Evolutionary conservation across 1,284 basidiomycete genomes (phyloP).

Genomic region (Salmacisia buchloeana): DNA sequence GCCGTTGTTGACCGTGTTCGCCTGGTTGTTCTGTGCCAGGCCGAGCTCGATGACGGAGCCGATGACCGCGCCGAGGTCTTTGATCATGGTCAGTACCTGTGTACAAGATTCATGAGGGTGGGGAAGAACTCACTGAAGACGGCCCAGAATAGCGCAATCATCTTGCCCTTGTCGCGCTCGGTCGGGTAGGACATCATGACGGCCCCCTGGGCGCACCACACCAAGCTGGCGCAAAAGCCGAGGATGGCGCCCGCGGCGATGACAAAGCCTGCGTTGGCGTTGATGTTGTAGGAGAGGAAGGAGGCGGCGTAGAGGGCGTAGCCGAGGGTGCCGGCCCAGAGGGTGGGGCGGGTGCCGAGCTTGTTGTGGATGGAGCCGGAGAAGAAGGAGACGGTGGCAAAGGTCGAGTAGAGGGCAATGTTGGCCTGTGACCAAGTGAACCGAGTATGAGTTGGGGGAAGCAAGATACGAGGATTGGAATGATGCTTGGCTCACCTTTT

Average conservation of each 20-base stretch:
- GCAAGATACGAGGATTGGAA: background rate
- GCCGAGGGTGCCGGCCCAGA: conserved; percentile 62
- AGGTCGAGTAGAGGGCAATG: conserved; percentile 41
- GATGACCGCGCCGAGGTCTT: conserved; percentile 65
- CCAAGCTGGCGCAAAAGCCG: conserved; percentile 72
- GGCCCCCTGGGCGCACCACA: conserved; percentile 64
- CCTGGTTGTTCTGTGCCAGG: conserved; percentile 30
- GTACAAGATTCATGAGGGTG: background rate
- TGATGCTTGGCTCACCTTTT: background rate
- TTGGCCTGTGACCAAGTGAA: conserved; percentile 15
- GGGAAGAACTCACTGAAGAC: conserved; percentile 9
- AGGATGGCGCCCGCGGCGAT: conserved; percentile 73
- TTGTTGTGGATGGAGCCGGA: conserved; percentile 64
- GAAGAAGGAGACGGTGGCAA: conserved; percentile 51
- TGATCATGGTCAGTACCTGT: conserved; percentile 48
- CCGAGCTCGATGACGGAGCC: conserved; percentile 63
- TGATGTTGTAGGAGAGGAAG: conserved; percentile 56
- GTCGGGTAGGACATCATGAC: conserved; percentile 76
- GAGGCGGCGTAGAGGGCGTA: conserved; percentile 64
- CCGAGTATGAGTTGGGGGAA: background rate
- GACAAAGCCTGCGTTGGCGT: conserved; percentile 50
- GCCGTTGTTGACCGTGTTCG: conserved; percentile 27
- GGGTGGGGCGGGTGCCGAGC: conserved; percentile 66
- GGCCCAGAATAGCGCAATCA: conserved; percentile 6
- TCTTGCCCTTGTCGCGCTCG: conserved; percentile 63